Evolutionary conservation across 2,329 filamentous ascomycete genomes (phyloP).

Genomic region (Volutella citrinella): DNA sequence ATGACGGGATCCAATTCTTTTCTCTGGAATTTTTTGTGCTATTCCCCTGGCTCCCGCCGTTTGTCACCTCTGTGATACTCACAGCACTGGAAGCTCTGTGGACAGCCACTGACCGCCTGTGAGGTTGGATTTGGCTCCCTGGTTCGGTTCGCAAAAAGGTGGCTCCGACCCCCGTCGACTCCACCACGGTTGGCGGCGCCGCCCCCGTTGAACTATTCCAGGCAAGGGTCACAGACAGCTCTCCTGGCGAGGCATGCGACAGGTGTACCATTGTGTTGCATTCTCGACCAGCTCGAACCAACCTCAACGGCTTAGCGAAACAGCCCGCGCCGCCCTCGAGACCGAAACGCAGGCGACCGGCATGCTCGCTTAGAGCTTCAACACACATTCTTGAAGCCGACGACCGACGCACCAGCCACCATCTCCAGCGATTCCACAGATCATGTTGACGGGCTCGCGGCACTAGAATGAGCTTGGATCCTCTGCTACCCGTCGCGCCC

Average conservation of each 20-base stretch:
- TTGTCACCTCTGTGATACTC: too few species aligned
- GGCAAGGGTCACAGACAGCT: conserved; percentile 18
- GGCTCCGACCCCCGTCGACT: conserved; percentile 17
- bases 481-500: conserved; percentile 85
- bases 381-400: too few species aligned
- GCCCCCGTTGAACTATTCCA: conserved; percentile 9
- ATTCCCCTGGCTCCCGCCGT: too few species aligned
- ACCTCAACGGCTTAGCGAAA: conserved; percentile 5
- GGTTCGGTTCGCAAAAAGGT: conserved; percentile 29
- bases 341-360: too few species aligned
- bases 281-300: too few species aligned
- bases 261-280: conserved; percentile 28
- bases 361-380: too few species aligned
- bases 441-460: conserved; percentile 35
- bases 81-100: too few species aligned
- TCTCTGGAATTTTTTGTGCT: too few species aligned
- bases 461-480: conserved; percentile 80
- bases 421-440: conserved; percentile 23
- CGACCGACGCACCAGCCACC: conserved; percentile 3
- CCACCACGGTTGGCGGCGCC: conserved; percentile 16
- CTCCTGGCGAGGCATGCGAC: conserved; percentile 27
- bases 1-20: too few species aligned
- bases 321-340: too few species aligned
- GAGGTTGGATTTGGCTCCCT: too few species aligned
- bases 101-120: too few species aligned